Evolutionary conservation across 2,329 filamentous ascomycete species (phyloP).

Genomic region (Sarocladium strictum): DNA sequence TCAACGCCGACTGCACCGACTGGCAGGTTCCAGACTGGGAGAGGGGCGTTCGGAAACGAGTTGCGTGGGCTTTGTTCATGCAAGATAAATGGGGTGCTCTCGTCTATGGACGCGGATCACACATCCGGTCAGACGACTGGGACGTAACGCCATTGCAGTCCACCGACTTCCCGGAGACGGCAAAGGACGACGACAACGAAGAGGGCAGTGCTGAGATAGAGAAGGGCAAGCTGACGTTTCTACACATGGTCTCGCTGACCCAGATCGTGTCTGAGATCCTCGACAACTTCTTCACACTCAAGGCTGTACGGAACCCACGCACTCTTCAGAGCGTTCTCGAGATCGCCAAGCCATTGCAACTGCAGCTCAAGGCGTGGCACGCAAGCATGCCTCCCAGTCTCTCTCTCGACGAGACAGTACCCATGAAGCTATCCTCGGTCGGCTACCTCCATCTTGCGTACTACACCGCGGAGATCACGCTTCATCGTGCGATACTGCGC

Average conservation of each 20-base stretch:
- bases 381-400: constrained; percentile 34
- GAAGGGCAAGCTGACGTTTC: constrained; percentile 33
- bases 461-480: constrained; percentile 35
- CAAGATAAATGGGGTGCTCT: constrained; percentile 52
- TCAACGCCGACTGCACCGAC: constrained; percentile 54
- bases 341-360: constrained; percentile 40
- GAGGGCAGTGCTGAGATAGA: constrained; percentile 30
- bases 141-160: constrained; percentile 27
- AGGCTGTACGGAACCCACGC: constrained; percentile 2
- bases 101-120: constrained; percentile 45
- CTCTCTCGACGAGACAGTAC: constrained; percentile 32
- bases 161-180: constrained; percentile 20
- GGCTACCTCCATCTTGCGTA: constrained; percentile 37
- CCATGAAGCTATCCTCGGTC: constrained; percentile 31
- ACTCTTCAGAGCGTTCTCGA: constrained; percentile 28
- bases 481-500: constrained; percentile 36
- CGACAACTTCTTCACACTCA: constrained; percentile 16
- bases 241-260: constrained; percentile 37
- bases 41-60: constrained; percentile 50
- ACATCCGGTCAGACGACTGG: constrained; percentile 46
- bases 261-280: constrained; percentile 38
- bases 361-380: constrained; percentile 39
- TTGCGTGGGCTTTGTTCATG: constrained; percentile 59
- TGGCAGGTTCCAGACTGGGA: constrained; percentile 62
- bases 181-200: constrained; percentile 19